Percentiles rank a stretch among this genome's conserved stretches.
Evolutionary conservation across 768 basidiomycete species (phyloP).

Genomic region (Lyophyllum semitale): DNA sequence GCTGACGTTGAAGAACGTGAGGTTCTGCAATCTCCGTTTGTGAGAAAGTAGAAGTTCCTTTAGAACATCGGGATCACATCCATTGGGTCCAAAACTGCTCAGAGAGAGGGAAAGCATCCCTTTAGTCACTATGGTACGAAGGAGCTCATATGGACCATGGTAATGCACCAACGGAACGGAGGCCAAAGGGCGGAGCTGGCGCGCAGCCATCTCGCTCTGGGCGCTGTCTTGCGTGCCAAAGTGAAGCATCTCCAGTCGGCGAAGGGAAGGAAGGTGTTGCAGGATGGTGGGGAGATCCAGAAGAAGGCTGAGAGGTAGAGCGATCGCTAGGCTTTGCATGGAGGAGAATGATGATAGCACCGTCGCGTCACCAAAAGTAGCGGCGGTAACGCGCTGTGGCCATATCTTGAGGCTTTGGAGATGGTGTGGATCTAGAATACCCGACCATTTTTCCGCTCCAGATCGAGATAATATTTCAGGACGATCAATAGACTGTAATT

Average conservation of each 20-base stretch:
- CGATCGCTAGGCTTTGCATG: neutral
- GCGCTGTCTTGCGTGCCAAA: too few relatives aligned
- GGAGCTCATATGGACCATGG: constrained; percentile 3
- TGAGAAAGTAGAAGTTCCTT: neutral
- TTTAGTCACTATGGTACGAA: neutral
- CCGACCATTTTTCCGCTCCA: neutral
- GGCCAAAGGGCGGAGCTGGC: neutral
- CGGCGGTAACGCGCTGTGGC: neutral
- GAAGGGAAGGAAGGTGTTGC: neutral
- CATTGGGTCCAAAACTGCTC: neutral
- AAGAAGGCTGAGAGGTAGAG: neutral
- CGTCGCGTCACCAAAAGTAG: neutral
- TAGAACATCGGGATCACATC: neutral
- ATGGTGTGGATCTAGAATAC: neutral
- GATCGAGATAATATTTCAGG: neutral
- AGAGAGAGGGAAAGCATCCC: neutral
- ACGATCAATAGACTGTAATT: neutral
- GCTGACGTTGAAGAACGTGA: neutral
- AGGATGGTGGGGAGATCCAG: neutral
- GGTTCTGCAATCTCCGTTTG: neutral
- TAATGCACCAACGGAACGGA: neutral
- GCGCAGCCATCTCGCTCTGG: neutral
- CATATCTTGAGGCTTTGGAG: neutral
- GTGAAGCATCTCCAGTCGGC: neutral
- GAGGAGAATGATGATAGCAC: neutral